Percentiles rank a stretch among this genome's conserved stretches.
These are phyloP conservation scores for Hymenoscyphus linearis DNA, from an alignment of 2,329 filamentous ascomycete species.

Conservation along the genomic window DNA sequence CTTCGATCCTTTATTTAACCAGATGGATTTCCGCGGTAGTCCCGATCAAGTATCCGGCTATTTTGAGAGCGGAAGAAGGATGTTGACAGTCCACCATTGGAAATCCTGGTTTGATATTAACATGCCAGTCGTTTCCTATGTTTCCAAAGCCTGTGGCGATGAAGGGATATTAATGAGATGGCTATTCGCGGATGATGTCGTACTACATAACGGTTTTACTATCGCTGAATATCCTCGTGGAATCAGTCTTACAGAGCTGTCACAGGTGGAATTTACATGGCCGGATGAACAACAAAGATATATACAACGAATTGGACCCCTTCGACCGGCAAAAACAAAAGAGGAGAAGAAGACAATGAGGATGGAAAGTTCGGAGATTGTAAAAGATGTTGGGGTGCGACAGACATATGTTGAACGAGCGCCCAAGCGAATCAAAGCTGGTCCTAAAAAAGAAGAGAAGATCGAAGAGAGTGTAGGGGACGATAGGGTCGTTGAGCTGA, in stretches of 20 bases:
- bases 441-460: neutral
- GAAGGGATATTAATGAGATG: constrained; percentile 38
- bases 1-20: constrained; percentile 22
- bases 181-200: constrained; percentile 37
- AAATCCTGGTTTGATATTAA: constrained; percentile 23
- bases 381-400: constrained; percentile 18
- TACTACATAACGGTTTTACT: constrained; percentile 40
- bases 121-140: constrained; percentile 12
- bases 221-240: constrained; percentile 23
- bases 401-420: constrained; percentile 21
- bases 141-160: constrained; percentile 21
- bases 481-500: constrained; percentile 22
- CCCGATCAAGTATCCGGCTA: constrained; percentile 16
- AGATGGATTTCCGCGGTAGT: constrained; percentile 27
- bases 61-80: constrained; percentile 23
- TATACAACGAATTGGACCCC: constrained; percentile 44
- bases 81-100: constrained; percentile 28
- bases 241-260: constrained; percentile 17
- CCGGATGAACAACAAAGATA: constrained; percentile 38
- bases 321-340: constrained; percentile 44
- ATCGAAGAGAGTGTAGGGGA: neutral
- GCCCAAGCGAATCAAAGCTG: neutral
- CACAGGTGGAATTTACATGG: constrained; percentile 37
- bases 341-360: constrained; percentile 41
- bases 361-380: constrained; percentile 14